Percentiles rank a stretch among this genome's conserved stretches.
Evolutionary conservation across 2,329 filamentous ascomycete species (phyloP).

Genomic region (Endoconidiophora laricicola): DNA sequence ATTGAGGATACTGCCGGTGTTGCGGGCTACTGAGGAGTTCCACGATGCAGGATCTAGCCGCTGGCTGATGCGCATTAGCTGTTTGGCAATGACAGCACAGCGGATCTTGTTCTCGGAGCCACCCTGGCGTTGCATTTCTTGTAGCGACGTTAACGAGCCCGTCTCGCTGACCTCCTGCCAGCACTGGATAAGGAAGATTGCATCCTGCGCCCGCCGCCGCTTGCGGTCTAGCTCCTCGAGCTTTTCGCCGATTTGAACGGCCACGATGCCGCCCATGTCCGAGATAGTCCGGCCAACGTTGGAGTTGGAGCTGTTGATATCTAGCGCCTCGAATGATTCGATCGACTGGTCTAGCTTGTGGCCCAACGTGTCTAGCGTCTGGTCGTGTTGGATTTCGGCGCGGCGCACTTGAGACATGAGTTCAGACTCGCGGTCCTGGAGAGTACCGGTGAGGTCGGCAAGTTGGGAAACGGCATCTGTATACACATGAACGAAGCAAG

Average conservation of each 20-base stretch:
- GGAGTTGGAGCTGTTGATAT: slow-evolving; percentile 41
- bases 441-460: slow-evolving; percentile 57
- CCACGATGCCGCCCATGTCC: slow-evolving; percentile 40
- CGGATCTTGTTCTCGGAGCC: slow-evolving; percentile 84
- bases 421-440: slow-evolving; percentile 82
- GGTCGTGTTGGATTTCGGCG: slow-evolving; percentile 81
- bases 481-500: neutral
- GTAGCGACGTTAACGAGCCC: slow-evolving; percentile 70
- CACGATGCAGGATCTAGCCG: slow-evolving; percentile 66
- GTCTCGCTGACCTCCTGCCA: slow-evolving; percentile 91
- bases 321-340: slow-evolving; percentile 77
- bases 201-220: slow-evolving; percentile 74
- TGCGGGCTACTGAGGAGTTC: slow-evolving; percentile 46
- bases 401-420: slow-evolving; percentile 75
- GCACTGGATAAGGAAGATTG: slow-evolving; percentile 88
- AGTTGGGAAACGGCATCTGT: slow-evolving; percentile 50
- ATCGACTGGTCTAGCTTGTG: slow-evolving; percentile 85
- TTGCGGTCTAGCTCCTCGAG: slow-evolving; percentile 91
- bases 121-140: slow-evolving; percentile 73
- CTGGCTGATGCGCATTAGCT: slow-evolving; percentile 86
- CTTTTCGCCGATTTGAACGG: slow-evolving; percentile 85
- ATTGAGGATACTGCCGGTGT: slow-evolving; percentile 29
- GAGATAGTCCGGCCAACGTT: slow-evolving; percentile 22
- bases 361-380: slow-evolving; percentile 75
- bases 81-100: slow-evolving; percentile 83